Evolutionary conservation across 495 filamentous ascomycete species (phyloP).

Genomic region (Annulohypoxylon stygium): DNA sequence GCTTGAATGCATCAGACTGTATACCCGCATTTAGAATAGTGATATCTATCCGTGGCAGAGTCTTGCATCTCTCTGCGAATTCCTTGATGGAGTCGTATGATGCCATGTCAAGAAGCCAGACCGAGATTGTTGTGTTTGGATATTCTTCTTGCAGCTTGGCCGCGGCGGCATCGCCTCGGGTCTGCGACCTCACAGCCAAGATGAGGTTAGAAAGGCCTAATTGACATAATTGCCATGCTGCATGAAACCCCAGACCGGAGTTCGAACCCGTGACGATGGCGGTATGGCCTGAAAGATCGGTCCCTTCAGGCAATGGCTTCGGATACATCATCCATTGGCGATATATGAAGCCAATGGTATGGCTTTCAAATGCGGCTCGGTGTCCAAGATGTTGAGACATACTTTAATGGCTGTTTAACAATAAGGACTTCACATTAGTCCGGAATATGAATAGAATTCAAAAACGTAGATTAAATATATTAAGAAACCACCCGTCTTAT

Average conservation of each 20-base stretch:
- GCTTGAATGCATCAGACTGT: slow-evolving; percentile 46
- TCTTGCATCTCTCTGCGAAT: slow-evolving; percentile 58
- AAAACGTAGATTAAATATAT: not conserved
- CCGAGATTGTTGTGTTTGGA: slow-evolving; percentile 52
- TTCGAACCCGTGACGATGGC: slow-evolving; percentile 69
- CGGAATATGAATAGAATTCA: not conserved
- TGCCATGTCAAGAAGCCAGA: slow-evolving; percentile 66
- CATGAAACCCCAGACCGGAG: slow-evolving; percentile 67
- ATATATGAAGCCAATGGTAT: slow-evolving; percentile 40
- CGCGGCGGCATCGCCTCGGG: slow-evolving; percentile 60
- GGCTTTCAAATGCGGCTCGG: slow-evolving; percentile 34
- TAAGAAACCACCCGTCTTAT: too few relatives aligned
- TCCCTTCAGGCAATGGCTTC: slow-evolving; percentile 41
- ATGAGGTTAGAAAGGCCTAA: slow-evolving; percentile 63
- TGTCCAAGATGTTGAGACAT: slow-evolving; percentile 46
- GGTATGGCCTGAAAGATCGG: slow-evolving; percentile 54
- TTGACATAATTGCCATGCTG: slow-evolving; percentile 61
- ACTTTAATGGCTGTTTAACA: not conserved
- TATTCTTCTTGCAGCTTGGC: slow-evolving; percentile 53
- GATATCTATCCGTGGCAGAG: slow-evolving; percentile 59
- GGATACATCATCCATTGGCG: slow-evolving; percentile 45
- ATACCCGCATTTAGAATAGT: slow-evolving; percentile 66
- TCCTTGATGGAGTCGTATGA: slow-evolving; percentile 60
- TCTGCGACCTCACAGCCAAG: slow-evolving; percentile 64
- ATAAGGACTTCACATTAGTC: too few relatives aligned